Evolutionary conservation across 2,329 filamentous ascomycete species (phyloP), one percentile per base, ranked within the genome.

Genomic region (Sclerotinia sclerotiorum): DNA sequence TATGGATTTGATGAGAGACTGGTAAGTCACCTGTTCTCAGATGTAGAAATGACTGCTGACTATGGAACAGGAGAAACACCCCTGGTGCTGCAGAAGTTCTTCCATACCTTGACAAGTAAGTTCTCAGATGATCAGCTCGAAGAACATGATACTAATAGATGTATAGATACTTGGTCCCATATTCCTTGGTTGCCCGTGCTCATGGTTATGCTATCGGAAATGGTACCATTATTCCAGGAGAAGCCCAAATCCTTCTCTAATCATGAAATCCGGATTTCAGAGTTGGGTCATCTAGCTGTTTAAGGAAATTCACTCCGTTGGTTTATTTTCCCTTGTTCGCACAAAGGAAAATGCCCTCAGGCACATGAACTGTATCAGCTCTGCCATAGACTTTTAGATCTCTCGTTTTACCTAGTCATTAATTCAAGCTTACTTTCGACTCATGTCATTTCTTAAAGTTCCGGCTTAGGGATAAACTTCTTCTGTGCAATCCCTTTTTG

Each of bases 201-300:
- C 88, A 91, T 76, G 84, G 81, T 5, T 85, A 84, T 15, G 87
- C 89, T 5, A 80, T 90, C 52, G 74, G 81, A 67, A 87, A 88
- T 60, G 89, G 88, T 0, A 86, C 84, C 0, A 72, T 90, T 13
- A 75, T 83, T 21, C 81, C 84, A 1, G 86, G 88, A 0, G 84
- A 91, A 79, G 80, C 61, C 5, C 44, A 48, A 61, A 60, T 67
- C 11, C 54, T 61, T 21, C 19, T 60, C 15, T 61, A 51, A 49
- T 24, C n/a, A 11, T 17, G 32, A 15, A 51, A 51, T 0, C 13
- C n/a, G 15, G 27, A 51, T 27, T 2, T 19, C 29, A 39, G 3
- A 39, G n/a, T 32, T 51, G 3, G 8, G 21, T 15, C 0, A 51
- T 51, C 32, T 32, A 6, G 11, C 29, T 5, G n/a, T 39, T 39